These are phyloP conservation scores for Penicillium crustosum DNA, from an alignment of 2,329 filamentous ascomycete genomes.

Conservation along the genomic window DNA sequence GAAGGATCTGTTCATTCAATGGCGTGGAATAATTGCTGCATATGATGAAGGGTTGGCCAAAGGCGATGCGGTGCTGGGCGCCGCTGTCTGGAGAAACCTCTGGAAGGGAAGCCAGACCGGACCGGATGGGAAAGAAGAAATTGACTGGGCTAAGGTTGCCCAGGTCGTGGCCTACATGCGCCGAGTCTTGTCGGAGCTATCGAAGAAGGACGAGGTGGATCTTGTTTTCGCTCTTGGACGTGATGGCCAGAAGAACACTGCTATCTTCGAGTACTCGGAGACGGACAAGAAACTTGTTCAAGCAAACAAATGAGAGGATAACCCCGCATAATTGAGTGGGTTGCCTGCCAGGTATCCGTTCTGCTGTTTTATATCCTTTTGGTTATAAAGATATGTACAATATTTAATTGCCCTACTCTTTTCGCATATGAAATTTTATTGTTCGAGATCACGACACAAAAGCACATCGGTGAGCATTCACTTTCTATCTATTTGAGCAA, in stretches of 20 bases:
- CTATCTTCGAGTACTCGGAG: conserved; percentile 37
- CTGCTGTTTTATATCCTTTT: background rate
- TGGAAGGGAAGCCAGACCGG: conserved; percentile 68
- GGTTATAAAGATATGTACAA: conserved; percentile 16
- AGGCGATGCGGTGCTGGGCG: conserved; percentile 49
- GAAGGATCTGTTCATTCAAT: conserved; percentile 91
- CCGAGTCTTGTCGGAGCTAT: conserved; percentile 56
- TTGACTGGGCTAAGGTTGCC: conserved; percentile 62
- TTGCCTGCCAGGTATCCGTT: background rate
- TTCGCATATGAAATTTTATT: conserved; percentile 1
- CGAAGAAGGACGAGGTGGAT: conserved; percentile 54
- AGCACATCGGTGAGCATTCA: background rate
- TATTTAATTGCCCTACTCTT: conserved; percentile 10
- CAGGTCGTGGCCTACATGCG: conserved; percentile 64
- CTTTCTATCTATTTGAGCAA: background rate
- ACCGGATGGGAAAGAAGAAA: conserved; percentile 43
- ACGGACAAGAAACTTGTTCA: conserved; percentile 44
- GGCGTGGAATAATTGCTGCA: conserved; percentile 80
- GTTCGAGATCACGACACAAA: background rate
- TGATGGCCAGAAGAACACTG: conserved; percentile 34
- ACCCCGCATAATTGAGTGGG: background rate
- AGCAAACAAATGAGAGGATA: conserved; percentile 20
- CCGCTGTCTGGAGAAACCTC: conserved; percentile 90
- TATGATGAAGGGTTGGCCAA: conserved; percentile 50
- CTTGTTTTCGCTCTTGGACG: conserved; percentile 53